These are phyloP conservation scores for Candida patagonica DNA, from an alignment of 805 yeast species.

Conservation along the genomic window DNA sequence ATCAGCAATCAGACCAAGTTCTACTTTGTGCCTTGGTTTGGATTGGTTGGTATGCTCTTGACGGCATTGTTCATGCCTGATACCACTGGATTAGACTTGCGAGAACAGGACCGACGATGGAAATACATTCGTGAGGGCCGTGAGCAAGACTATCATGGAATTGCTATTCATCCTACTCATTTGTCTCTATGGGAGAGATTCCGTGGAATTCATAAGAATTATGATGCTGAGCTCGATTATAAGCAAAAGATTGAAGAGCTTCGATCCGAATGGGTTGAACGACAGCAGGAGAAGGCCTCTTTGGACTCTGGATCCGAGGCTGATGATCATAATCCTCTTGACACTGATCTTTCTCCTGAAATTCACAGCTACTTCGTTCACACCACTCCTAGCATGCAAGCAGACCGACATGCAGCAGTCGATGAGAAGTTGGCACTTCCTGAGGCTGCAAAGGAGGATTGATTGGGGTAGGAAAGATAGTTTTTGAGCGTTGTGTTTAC, in stretches of 20 bases:
- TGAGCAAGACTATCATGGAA: slow-evolving; percentile 31
- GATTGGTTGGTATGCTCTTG: slow-evolving; percentile 29
- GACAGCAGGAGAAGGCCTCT: slow-evolving; percentile 25
- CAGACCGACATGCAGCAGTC: slow-evolving; percentile 17
- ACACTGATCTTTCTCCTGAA: slow-evolving; percentile 16
- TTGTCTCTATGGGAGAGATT: slow-evolving; percentile 29
- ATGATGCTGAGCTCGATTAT: slow-evolving; percentile 31
- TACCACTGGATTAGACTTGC: slow-evolving; percentile 30
- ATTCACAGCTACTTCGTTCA: slow-evolving; percentile 30
- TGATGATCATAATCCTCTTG: slow-evolving; percentile 20
- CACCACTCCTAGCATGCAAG: slow-evolving; percentile 27
- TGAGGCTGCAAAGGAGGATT: slow-evolving; percentile 21
- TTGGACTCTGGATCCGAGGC: slow-evolving; percentile 12
- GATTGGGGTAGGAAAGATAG: slow-evolving; percentile 1
- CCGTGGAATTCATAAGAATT: slow-evolving; percentile 27
- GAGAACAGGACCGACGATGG: slow-evolving; percentile 32
- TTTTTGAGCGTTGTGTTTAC: neutral
- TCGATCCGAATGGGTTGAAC: slow-evolving; percentile 29
- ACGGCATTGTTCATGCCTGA: slow-evolving; percentile 30
- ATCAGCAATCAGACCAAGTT: slow-evolving; percentile 26
- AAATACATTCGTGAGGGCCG: slow-evolving; percentile 27
- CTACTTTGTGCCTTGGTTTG: slow-evolving; percentile 33
- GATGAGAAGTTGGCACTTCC: slow-evolving; percentile 27
- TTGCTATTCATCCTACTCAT: slow-evolving; percentile 30
- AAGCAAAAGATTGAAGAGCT: slow-evolving; percentile 30